Conservation (phyloP, 2,329 filamentous ascomycete genomes). For the Epichloe aotearoae region DNA sequence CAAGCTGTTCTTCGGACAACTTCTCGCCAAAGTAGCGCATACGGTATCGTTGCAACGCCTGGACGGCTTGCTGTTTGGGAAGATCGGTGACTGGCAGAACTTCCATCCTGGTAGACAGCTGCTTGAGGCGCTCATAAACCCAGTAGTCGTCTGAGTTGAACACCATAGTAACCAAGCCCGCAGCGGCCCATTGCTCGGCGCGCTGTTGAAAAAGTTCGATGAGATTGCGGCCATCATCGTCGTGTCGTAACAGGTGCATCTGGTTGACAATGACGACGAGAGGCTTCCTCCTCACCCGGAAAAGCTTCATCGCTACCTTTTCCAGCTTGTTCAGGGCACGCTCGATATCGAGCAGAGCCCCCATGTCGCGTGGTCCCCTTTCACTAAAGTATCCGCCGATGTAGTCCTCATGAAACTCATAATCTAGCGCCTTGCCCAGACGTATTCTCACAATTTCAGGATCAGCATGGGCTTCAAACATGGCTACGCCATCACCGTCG, state of each 20-base stretch:
- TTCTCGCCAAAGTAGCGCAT: constrained; percentile 58
- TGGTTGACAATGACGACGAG: constrained; percentile 92
- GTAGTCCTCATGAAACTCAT: constrained; percentile 95
- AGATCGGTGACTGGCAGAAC: constrained; percentile 78
- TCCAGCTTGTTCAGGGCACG: constrained; percentile 95
- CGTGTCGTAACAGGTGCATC: constrained; percentile 78
- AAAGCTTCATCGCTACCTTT: constrained; percentile 71
- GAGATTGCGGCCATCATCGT: constrained; percentile 84
- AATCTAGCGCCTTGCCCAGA: constrained; percentile 86
- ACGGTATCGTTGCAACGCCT: constrained; percentile 69
- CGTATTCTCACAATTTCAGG: constrained; percentile 89
- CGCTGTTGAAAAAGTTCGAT: constrained; percentile 91
- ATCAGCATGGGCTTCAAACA: constrained; percentile 94
- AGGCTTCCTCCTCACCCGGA: constrained; percentile 49
- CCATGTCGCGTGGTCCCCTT: constrained; percentile 79
- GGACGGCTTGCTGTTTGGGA: constrained; percentile 62
- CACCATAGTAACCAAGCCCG: constrained; percentile 78
- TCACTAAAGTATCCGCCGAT: constrained; percentile 95
- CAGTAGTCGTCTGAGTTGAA: constrained; percentile 98
- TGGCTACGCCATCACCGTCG: constrained; percentile 75
- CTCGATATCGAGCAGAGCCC: constrained; percentile 87
- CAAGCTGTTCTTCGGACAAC: constrained; percentile 41
- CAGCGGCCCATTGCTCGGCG: constrained; percentile 91
- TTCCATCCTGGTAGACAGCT: constrained; percentile 88
- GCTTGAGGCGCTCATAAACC: constrained; percentile 91